Percentiles rank a stretch among this genome's conserved stretches.
phyloP scores from a whole-genome alignment of 2,329 filamentous ascomycete genomes.

The Sclerotinia minor region DNA sequence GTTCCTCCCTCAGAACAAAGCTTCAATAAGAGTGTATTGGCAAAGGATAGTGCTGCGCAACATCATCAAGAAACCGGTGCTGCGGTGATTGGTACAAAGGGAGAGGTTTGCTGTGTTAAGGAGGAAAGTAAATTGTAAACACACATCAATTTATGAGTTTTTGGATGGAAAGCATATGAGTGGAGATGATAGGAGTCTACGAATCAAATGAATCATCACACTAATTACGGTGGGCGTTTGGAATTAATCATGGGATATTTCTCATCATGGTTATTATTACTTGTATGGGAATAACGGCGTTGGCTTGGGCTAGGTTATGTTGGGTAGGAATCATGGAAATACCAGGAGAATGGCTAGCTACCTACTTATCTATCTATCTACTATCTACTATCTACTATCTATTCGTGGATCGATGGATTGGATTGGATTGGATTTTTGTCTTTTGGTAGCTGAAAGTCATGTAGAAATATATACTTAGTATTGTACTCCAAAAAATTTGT shows the following conservation, averaged over 20 bases:
- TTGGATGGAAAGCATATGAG: too few relatives aligned
- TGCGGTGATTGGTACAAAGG: conserved; percentile 16
- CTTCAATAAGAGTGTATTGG: conserved; percentile 43
- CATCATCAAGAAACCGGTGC: conserved; percentile 17
- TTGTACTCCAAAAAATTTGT: conserved; percentile 20
- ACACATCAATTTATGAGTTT: background rate
- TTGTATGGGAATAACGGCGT: background rate
- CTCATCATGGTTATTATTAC: too few relatives aligned
- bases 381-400: conserved; percentile 1
- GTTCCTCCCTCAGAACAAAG: conserved; percentile 50
- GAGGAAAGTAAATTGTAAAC: conserved; percentile 23
- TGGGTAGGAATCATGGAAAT: background rate
- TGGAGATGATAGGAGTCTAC: too few relatives aligned
- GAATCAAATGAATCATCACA: too few relatives aligned
- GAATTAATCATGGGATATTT: background rate
- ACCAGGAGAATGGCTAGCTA: conserved; percentile 27
- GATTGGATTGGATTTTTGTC: too few relatives aligned
- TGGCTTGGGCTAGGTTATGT: background rate
- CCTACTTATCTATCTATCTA: too few relatives aligned
- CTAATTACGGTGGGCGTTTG: too few relatives aligned
- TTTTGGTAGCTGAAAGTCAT: conserved; percentile 25
- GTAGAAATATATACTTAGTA: conserved; percentile 24
- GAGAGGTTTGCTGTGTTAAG: conserved; percentile 23
- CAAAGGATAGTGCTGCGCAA: background rate
- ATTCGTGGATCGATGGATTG: background rate